phyloP scores from a whole-genome alignment of 257 asterid species.

The Nicotiana paniculata region DNA sequence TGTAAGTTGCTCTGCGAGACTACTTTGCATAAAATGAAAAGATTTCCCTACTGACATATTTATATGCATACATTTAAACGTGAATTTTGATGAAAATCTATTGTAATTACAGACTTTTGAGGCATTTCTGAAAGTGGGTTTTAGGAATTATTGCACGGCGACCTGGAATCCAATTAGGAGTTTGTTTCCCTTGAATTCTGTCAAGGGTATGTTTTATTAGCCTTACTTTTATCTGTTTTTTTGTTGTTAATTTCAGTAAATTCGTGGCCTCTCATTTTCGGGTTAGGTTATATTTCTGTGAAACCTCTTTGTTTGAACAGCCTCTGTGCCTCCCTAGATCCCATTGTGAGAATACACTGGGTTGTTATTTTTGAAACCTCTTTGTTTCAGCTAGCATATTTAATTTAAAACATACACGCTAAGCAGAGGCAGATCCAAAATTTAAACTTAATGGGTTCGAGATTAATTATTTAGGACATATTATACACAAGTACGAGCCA shows the following conservation, averaged over 20 bases:
- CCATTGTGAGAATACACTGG: too few relatives aligned
- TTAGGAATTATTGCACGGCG: not conserved
- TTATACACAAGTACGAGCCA: too few relatives aligned
- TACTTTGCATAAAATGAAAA: not conserved
- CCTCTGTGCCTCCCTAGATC: too few relatives aligned
- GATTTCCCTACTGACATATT: not conserved
- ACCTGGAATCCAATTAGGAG: not conserved
- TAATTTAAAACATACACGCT: too few relatives aligned
- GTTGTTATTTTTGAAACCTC: not conserved
- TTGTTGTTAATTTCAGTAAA: not conserved
- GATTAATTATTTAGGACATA: too few relatives aligned
- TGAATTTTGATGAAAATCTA: not conserved
- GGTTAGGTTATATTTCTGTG: not conserved
- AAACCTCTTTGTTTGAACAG: not conserved
- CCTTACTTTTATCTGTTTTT: not conserved
- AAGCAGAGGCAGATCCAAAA: too few relatives aligned
- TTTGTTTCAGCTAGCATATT: too few relatives aligned
- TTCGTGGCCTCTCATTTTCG: not conserved
- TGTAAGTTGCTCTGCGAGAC: not conserved
- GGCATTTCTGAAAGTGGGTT: not conserved
- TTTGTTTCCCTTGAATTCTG: not conserved
- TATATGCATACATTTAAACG: not conserved
- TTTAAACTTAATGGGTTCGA: too few relatives aligned
- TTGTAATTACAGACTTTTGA: not conserved
- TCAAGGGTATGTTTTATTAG: not conserved